Percentiles rank a stretch among this genome's conserved stretches.
Conservation (phyloP, 78 protist species). For the Ministeria vibrans region DNA sequence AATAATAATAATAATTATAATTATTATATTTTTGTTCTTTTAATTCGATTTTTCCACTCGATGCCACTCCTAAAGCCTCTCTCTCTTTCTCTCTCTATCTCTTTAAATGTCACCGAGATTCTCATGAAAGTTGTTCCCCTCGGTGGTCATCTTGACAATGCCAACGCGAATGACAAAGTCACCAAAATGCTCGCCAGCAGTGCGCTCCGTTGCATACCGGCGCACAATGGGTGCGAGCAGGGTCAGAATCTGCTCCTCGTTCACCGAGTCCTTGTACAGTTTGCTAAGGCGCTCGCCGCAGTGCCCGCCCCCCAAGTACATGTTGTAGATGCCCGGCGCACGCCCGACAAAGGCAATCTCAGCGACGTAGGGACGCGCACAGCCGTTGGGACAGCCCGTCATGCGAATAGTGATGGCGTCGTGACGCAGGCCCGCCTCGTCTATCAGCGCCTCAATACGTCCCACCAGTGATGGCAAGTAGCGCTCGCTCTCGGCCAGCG, state of each 20-base stretch:
- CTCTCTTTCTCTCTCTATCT: no score
- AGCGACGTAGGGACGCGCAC: conserved; percentile 72
- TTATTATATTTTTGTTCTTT: no score
- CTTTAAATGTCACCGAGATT: no score
- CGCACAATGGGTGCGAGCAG: not conserved
- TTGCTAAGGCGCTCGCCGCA: conserved; percentile 32
- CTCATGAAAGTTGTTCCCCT: conserved; percentile 30
- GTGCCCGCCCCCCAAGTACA: conserved; percentile 39
- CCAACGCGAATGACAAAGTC: conserved; percentile 40
- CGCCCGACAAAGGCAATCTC: conserved; percentile 70
- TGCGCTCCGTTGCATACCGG: conserved; percentile 15
- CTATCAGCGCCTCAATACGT: conserved; percentile 13
- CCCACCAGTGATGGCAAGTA: conserved; percentile 44
- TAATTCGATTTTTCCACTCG: no score
- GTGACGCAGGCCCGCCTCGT: conserved; percentile 30
- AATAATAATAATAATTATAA: no score
- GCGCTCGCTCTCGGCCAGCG: conserved; percentile 70
- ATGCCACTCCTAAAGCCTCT: no score
- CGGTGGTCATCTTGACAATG: conserved; percentile 1
- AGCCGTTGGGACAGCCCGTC: conserved; percentile 80
- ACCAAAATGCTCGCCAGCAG: conserved; percentile 26
- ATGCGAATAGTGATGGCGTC: conserved; percentile 51
- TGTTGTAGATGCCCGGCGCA: conserved; percentile 46
- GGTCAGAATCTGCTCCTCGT: conserved; percentile 31
- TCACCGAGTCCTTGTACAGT: conserved; percentile 20